These are phyloP conservation scores for Parietaria judaica DNA, from an alignment of 306 rosid genomes.

Conservation along the genomic window DNA sequence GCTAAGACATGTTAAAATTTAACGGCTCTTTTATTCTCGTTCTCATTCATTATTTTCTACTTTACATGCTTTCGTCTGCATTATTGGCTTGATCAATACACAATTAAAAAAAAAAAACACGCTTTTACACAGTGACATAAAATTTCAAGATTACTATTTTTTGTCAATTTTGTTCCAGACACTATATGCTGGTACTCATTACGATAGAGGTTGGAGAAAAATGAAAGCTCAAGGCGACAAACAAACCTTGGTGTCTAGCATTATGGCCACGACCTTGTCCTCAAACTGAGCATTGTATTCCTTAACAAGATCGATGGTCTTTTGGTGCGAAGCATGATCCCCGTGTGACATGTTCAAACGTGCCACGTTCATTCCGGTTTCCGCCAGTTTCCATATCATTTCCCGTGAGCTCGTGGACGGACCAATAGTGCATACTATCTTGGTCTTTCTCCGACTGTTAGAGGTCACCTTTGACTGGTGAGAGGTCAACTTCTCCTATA, in stretches of 20 bases:
- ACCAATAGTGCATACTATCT: slow-evolving; percentile 87
- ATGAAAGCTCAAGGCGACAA: slow-evolving; percentile 4
- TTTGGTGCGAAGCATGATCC: slow-evolving; percentile 80
- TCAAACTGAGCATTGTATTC: slow-evolving; percentile 71
- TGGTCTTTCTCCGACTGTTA: slow-evolving; percentile 52
- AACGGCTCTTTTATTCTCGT: no score
- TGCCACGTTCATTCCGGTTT: slow-evolving; percentile 81
- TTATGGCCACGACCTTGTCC: slow-evolving; percentile 73
- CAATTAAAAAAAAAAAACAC: no score
- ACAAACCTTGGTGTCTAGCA: slow-evolving; percentile 92
- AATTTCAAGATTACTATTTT: no score
- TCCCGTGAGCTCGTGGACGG: slow-evolving; percentile 83
- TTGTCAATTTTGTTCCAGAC: no score
- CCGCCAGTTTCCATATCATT: slow-evolving; percentile 89
- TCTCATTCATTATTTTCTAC: no score
- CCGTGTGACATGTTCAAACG: slow-evolving; percentile 97
- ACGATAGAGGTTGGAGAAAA: not conserved
- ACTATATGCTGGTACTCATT: no score
- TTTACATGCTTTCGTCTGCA: no score
- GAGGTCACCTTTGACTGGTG: slow-evolving; percentile 22
- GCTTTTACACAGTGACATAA: not conserved
- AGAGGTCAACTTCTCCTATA: slow-evolving; percentile 33
- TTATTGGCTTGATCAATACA: no score
- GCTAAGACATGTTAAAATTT: no score
- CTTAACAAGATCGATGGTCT: slow-evolving; percentile 72